Evolutionary conservation across 2,329 filamentous ascomycete species (phyloP).

Genomic region (Penicillium sp.): DNA sequence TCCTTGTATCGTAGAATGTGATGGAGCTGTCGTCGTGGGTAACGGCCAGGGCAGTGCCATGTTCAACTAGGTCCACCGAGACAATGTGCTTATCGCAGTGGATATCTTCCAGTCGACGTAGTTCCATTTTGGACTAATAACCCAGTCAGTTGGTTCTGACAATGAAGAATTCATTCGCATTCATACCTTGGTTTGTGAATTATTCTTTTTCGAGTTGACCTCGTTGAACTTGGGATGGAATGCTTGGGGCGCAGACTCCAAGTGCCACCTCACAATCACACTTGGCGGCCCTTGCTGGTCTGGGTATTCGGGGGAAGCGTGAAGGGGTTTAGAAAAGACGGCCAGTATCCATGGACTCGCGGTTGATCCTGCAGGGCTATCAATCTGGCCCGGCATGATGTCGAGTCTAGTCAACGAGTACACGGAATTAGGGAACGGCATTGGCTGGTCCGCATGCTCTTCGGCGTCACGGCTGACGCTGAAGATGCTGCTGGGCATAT

Average conservation of each 20-base stretch:
- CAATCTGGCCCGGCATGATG: constrained; percentile 63
- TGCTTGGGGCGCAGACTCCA: constrained; percentile 60
- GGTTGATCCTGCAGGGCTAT: constrained; percentile 54
- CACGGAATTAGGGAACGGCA: constrained; percentile 30
- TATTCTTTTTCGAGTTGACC: constrained; percentile 62
- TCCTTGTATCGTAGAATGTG: constrained; percentile 71
- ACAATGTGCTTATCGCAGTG: constrained; percentile 66
- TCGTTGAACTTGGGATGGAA: constrained; percentile 76
- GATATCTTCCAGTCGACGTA: constrained; percentile 65
- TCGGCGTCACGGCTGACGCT: constrained; percentile 21
- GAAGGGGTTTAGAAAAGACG: constrained; percentile 61
- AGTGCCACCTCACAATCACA: constrained; percentile 76
- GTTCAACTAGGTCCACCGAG: constrained; percentile 62
- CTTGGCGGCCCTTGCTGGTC: constrained; percentile 64
- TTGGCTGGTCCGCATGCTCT: constrained; percentile 23
- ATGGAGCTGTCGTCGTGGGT: constrained; percentile 75
- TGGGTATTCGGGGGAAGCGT: constrained; percentile 49
- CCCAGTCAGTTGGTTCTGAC: constrained; percentile 11
- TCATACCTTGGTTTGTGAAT: constrained; percentile 39
- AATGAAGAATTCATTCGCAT: neutral
- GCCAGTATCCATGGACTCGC: constrained; percentile 62
- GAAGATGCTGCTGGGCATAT: constrained; percentile 32
- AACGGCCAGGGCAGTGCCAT: constrained; percentile 67
- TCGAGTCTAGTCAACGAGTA: constrained; percentile 70
- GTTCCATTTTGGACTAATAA: constrained; percentile 44